A percentile compares a stretch with the other conserved stretches of the same genome.
phyloP scores from a whole-genome alignment of 768 basidiomycete species.

The Tubosaeta sp. region DNA sequence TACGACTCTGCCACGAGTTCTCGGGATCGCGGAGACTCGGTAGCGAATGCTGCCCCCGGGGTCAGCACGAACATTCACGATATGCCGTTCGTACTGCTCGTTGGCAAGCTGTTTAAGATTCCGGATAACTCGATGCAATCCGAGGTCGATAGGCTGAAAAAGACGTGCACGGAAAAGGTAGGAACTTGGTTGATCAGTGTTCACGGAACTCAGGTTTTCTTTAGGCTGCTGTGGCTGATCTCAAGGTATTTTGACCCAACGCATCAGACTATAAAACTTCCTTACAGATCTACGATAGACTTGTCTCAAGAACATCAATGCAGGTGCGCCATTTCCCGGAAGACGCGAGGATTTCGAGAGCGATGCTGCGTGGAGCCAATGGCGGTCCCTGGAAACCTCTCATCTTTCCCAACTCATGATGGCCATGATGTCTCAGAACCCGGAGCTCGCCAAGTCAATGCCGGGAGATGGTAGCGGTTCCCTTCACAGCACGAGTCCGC shows the following conservation, averaged over 20 bases:
- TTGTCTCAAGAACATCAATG: slow-evolving; percentile 87
- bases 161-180: slow-evolving; percentile 75
- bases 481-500: slow-evolving; percentile 29
- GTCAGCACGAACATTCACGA: slow-evolving; percentile 52
- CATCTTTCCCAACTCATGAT: slow-evolving; percentile 87
- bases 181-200: neutral
- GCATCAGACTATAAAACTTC: neutral
- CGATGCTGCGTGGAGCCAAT: slow-evolving; percentile 79
- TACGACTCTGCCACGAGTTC: slow-evolving; percentile 61
- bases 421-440: slow-evolving; percentile 80
- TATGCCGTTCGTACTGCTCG: slow-evolving; percentile 71
- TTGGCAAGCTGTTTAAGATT: slow-evolving; percentile 72
- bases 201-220: slow-evolving; percentile 3
- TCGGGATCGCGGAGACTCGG: slow-evolving; percentile 51
- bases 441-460: slow-evolving; percentile 78
- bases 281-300: slow-evolving; percentile 39
- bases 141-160: slow-evolving; percentile 65
- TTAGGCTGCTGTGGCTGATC: slow-evolving; percentile 79
- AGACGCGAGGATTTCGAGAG: slow-evolving; percentile 81
- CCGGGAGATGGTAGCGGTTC: slow-evolving; percentile 42
- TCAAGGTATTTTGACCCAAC: slow-evolving; percentile 55
- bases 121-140: slow-evolving; percentile 61
- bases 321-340: slow-evolving; percentile 78
- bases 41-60: slow-evolving; percentile 33
- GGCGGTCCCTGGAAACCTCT: slow-evolving; percentile 77